These are phyloP conservation scores for Talaromyces sp. DNA, from an alignment of 2,329 filamentous ascomycete species.

Conservation along the genomic window DNA sequence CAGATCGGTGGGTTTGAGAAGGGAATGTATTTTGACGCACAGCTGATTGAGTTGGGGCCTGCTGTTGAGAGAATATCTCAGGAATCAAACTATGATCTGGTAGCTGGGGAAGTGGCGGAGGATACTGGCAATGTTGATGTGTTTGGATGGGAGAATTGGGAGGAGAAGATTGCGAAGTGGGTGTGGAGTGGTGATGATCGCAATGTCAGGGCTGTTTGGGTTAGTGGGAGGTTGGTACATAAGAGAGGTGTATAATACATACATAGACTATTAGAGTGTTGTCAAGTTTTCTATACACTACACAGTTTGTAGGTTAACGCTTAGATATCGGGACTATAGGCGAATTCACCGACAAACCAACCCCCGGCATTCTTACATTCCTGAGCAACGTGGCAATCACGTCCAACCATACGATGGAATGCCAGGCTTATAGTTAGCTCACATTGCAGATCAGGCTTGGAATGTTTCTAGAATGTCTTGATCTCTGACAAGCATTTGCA, in stretches of 20 bases:
- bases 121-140: slow-evolving; percentile 68
- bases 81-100: slow-evolving; percentile 14
- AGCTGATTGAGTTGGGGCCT: slow-evolving; percentile 66
- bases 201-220: slow-evolving; percentile 86
- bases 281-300: not conserved
- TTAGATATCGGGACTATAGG: not conserved
- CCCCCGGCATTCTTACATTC: not conserved
- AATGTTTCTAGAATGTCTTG: slow-evolving; percentile 3
- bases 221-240: slow-evolving; percentile 77
- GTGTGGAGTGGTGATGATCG: slow-evolving; percentile 88
- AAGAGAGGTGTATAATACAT: slow-evolving; percentile 4
- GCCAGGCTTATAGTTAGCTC: not conserved
- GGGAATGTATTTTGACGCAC: slow-evolving; percentile 87
- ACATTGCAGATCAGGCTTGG: not conserved
- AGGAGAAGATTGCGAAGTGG: slow-evolving; percentile 87
- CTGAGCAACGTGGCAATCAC: not conserved
- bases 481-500: not conserved
- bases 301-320: not conserved
- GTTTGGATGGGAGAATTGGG: slow-evolving; percentile 89
- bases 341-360: not conserved
- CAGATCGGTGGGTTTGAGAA: slow-evolving; percentile 75
- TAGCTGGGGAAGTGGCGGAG: slow-evolving; percentile 24
- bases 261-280: not conserved
- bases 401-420: slow-evolving; percentile 8
- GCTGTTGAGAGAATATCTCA: slow-evolving; percentile 14